Base-by-base conservation (phyloP, 1,284 basidiomycete species). In the Moniliella sp. region DNA sequence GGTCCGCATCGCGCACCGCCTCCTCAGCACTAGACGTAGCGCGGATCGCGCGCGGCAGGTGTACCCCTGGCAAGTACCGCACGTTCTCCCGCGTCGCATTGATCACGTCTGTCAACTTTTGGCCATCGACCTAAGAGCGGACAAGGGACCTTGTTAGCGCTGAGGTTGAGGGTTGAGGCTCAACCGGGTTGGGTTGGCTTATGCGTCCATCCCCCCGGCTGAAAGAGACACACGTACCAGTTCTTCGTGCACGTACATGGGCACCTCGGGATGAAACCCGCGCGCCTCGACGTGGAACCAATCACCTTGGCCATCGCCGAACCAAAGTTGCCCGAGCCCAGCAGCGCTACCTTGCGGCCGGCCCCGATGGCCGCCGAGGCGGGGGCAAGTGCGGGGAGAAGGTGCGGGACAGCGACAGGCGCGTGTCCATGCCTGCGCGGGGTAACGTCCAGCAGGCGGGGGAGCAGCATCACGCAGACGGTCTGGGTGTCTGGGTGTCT, bases 31-130 rank as follows among this genome's bases (percentile, higher is more conserved):
- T 60, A 2, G 66, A 63, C 16, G 64, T 63, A 13, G 69, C 69
- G n/a, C 66, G 50, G 16, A 71, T 64, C 54, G 69, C 69, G 17
- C 50, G 54, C 7, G 68, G 67, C 1, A 72, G 60, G 25, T 57
- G 42, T 38, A 69, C 63, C 19, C 67, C 67, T 9, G 69, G 68
- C 2, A 71, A 61, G 28, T 55, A 63, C 42, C 69, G 67, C n/a
- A 62, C 54, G 50, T 72, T 72, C 49, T 66, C 64, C 54, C 71
- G 69, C 18, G 66, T 65, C 42, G 57, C 46, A 43, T 64, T 70
- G 63, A 70, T 69, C 35, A 69, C 61, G 25, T 68, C 64, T 10
- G 67, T 69, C 29, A 70, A 58, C 28, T 65, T 65, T 39, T 64
- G 62, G 27, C 69, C 69, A 34, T 70, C 62, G 35, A 66, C 60